phyloP scores from a whole-genome alignment of 1,284 basidiomycete genomes.

The Ceratobasidium papillatum region DNA sequence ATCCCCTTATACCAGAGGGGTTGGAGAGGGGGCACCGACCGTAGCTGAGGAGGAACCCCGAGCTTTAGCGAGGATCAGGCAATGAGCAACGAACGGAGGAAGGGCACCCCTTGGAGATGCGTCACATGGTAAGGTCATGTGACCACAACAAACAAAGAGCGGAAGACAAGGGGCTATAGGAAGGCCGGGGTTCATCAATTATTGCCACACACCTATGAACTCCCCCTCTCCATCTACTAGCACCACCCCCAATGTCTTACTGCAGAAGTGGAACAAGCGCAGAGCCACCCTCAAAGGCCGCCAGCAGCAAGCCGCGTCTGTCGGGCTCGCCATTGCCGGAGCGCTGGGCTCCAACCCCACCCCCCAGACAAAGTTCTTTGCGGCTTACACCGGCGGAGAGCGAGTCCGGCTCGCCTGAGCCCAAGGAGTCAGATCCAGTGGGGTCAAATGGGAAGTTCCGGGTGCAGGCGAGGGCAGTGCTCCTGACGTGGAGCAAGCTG shows the following conservation, averaged over 20 bases:
- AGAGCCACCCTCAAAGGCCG: not conserved
- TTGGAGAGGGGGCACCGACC: too few species aligned
- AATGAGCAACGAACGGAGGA: too few species aligned
- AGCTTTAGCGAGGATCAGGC: too few species aligned
- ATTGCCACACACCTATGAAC: too few species aligned
- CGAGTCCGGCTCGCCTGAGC: not conserved
- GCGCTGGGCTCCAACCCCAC: not conserved
- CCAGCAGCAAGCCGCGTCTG: not conserved
- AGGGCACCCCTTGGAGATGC: too few species aligned
- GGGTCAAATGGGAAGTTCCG: not conserved
- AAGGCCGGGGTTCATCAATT: too few species aligned
- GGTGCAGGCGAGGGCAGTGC: not conserved
- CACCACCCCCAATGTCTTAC: not conserved
- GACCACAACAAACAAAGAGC: not conserved
- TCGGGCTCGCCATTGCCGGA: not conserved
- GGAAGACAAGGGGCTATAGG: too few species aligned
- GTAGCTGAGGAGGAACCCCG: too few species aligned
- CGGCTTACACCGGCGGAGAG: not conserved
- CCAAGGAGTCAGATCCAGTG: not conserved
- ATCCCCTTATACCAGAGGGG: too few species aligned
- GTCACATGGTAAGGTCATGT: not conserved
- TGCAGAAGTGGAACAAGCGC: not conserved
- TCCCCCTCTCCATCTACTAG: too few species aligned
- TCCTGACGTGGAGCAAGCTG: not conserved
- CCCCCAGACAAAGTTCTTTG: not conserved